Base-by-base conservation (phyloP, 352 stramenopile genomes). In the Phytophthora pinifolia region DNA sequence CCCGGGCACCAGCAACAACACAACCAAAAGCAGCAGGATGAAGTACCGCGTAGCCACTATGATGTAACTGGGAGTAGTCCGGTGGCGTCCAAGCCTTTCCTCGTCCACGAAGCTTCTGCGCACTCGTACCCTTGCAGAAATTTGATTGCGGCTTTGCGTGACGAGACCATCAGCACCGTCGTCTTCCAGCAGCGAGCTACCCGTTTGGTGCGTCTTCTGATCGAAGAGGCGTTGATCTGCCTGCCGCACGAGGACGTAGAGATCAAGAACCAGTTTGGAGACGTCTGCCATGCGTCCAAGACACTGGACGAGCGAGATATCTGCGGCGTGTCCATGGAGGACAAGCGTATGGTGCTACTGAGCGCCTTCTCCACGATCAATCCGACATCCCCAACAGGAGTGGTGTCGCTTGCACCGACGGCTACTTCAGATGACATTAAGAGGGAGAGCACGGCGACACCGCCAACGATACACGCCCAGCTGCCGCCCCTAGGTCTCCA, bases 161-260 rank as follows among this genome's bases (percentile, higher is more conserved):
- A 73, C 34, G 54, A 43, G 36, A 68, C 36, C 29, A 73, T 60
- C 25, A 59, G 43, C 15, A 46, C 45, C 6, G 31, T 35, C 0
- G 54, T 58, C n/a, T 80, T 77, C 20, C 59, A 67, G 22, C 56
- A 73, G n/a, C 48, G 58, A 20, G 54, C 64, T 1, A 48, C 49
- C 8, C 67, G 70, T 3, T 35, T 80, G 15, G 59, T 67, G 34
- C 70, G 65, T 6, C 38, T 77, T 36, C 36, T 80, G 39, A 46
- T 80, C 10, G 70, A 80, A 45, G 70, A 80, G 36, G 56, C 60
- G 7, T 38, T 80, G 6, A 64, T 64, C 0, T 72, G 58, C 18
- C 46, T 80, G 20, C 64, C 61, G 0, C 59, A 66, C 20, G 56
- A 71, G 20, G 20, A 67, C 17, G 42, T 68, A 15, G 36, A 60